phyloP scores from a whole-genome alignment of 2,329 filamentous ascomycete species.

The Sclerotinia spermophila region DNA sequence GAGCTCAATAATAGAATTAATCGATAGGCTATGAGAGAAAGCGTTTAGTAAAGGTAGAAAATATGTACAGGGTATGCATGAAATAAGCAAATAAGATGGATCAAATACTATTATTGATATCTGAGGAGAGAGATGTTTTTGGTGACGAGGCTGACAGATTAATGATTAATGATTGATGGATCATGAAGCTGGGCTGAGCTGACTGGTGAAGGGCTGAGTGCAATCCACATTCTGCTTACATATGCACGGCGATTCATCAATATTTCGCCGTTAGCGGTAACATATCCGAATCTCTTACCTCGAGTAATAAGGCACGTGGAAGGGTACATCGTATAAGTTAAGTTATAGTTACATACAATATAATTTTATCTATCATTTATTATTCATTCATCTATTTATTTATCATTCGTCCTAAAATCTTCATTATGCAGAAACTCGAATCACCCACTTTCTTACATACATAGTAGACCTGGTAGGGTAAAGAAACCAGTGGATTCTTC shows the following conservation, averaged over 20 bases:
- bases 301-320: too few species aligned
- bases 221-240: neutral
- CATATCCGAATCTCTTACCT: neutral
- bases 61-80: slow-evolving; percentile 6
- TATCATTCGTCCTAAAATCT: neutral
- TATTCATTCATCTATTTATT: too few species aligned
- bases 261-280: neutral
- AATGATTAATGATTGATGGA: neutral
- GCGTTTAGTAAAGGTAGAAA: neutral
- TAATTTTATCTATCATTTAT: too few species aligned
- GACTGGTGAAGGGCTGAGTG: neutral
- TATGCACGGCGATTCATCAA: neutral
- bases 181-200: neutral
- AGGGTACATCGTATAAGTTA: too few species aligned
- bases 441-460: neutral
- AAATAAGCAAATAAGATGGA: neutral
- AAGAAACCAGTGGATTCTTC: neutral
- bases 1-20: neutral
- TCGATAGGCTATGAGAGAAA: neutral
- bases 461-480: neutral
- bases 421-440: neutral
- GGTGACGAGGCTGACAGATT: neutral
- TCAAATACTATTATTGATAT: neutral
- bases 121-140: neutral
- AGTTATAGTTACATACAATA: too few species aligned